Conservation (phyloP, 2,329 filamentous ascomycete genomes). For the Fusarium proliferatum region DNA sequence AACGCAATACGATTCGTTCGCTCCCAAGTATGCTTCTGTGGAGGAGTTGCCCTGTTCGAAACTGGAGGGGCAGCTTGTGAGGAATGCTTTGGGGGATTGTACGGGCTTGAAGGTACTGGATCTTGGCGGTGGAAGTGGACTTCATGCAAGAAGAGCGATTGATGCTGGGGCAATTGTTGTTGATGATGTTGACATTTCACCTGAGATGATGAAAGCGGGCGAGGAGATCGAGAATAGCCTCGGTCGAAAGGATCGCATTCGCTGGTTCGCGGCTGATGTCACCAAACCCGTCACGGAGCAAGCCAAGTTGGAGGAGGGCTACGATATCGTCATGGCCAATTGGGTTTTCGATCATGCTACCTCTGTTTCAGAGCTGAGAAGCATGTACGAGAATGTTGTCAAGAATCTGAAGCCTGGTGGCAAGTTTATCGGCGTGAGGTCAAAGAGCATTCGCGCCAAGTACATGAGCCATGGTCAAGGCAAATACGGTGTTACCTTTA, state of each 20-base stretch:
- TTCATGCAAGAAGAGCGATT: neutral
- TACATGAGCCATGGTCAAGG: neutral
- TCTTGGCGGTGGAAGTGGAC: neutral
- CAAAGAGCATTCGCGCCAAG: neutral
- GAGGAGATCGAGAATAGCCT: neutral
- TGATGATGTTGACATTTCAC: neutral
- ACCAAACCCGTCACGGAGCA: neutral
- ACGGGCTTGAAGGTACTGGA: neutral
- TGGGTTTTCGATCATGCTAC: conserved; percentile 1
- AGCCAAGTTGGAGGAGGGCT: neutral
- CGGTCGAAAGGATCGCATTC: neutral
- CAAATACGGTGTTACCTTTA: neutral
- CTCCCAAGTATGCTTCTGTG: conserved; percentile 3
- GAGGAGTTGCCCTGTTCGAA: conserved; percentile 1
- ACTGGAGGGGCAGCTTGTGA: neutral
- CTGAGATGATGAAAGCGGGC: neutral
- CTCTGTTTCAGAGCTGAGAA: neutral
- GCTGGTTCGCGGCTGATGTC: neutral
- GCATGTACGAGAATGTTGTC: neutral
- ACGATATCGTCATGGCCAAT: neutral
- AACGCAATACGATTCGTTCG: conserved; percentile 1
- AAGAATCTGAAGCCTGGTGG: neutral
- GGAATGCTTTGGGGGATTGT: neutral
- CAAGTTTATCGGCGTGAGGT: neutral
- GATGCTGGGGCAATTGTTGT: neutral